Conservation (phyloP, 2,329 filamentous ascomycete species). For the Zymoseptoria ardabiliae region DNA sequence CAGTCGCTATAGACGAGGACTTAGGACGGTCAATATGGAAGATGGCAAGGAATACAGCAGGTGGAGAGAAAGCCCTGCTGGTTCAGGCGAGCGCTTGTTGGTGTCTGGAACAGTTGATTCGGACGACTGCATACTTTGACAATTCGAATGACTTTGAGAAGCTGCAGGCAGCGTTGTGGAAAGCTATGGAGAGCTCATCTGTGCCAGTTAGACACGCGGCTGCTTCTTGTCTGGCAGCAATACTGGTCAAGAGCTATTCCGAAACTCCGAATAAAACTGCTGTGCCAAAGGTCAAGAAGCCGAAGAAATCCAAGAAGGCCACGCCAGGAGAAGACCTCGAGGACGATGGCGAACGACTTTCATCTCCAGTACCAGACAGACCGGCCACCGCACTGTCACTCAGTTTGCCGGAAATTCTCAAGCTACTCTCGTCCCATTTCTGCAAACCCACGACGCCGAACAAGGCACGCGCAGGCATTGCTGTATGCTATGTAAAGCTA, state of each 20-base stretch:
- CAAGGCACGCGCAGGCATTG: constrained; percentile 71
- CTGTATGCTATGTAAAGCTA: constrained; percentile 78
- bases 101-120: constrained; percentile 67
- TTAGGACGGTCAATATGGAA: constrained; percentile 92
- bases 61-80: constrained; percentile 72
- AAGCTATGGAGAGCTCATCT: constrained; percentile 72
- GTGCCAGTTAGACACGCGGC: constrained; percentile 74
- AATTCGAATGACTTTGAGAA: constrained; percentile 87
- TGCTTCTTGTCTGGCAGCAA: constrained; percentile 74
- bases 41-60: constrained; percentile 68
- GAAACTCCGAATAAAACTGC: constrained; percentile 47
- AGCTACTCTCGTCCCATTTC: constrained; percentile 73
- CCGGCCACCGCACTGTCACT: constrained; percentile 63
- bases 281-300: constrained; percentile 56
- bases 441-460: constrained; percentile 71
- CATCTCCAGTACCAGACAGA: constrained; percentile 69
- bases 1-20: constrained; percentile 70
- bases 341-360: constrained; percentile 64
- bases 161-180: constrained; percentile 74
- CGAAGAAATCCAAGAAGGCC: constrained; percentile 66
- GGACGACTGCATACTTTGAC: constrained; percentile 71
- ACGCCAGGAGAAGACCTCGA: constrained; percentile 52
- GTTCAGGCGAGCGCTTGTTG: constrained; percentile 73
- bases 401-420: constrained; percentile 69
- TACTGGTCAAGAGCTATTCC: constrained; percentile 74